phyloP scores from a whole-genome alignment of 2,329 filamentous ascomycete species.

The Ascochyta fabae region DNA sequence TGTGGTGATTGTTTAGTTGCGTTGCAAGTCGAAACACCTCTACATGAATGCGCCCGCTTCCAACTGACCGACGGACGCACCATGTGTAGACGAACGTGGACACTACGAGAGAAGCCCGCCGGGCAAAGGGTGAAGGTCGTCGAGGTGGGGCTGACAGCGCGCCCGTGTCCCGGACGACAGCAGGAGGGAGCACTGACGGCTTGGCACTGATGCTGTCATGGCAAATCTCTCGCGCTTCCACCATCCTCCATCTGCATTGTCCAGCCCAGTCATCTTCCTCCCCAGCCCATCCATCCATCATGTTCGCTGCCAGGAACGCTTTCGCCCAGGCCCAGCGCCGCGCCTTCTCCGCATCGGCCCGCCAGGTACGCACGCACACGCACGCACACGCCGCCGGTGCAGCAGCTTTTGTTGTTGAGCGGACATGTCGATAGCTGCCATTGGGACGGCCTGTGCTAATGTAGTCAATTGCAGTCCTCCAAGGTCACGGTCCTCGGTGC shows the following conservation, averaged over 20 bases:
- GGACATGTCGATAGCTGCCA: slow-evolving; percentile 13
- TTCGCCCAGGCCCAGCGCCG: slow-evolving; percentile 59
- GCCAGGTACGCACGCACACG: slow-evolving; percentile 53
- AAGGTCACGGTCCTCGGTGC: slow-evolving; percentile 98
- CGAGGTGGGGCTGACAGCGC: slow-evolving; percentile 7
- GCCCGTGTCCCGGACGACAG: slow-evolving; percentile 6
- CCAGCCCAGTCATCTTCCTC: slow-evolving; percentile 36
- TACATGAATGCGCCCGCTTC: no score
- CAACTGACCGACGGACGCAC: no score
- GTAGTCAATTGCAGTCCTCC: slow-evolving; percentile 69
- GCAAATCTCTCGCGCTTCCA: slow-evolving; percentile 32
- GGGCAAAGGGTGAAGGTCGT: background rate
- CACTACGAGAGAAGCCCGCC: no score
- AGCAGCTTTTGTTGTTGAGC: slow-evolving; percentile 31
- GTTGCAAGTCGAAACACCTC: no score
- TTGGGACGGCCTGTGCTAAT: slow-evolving; percentile 35
- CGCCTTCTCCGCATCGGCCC: slow-evolving; percentile 60
- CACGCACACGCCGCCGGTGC: slow-evolving; percentile 7
- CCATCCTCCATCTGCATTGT: slow-evolving; percentile 26
- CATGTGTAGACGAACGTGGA: no score
- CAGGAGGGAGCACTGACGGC: slow-evolving; percentile 8
- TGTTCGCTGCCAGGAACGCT: slow-evolving; percentile 72
- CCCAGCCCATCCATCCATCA: slow-evolving; percentile 44
- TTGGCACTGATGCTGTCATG: slow-evolving; percentile 18
- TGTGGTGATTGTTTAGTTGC: no score